Evolutionary conservation across 2,329 filamentous ascomycete genomes (phyloP).

Genomic region (Hypoxylon sp.): DNA sequence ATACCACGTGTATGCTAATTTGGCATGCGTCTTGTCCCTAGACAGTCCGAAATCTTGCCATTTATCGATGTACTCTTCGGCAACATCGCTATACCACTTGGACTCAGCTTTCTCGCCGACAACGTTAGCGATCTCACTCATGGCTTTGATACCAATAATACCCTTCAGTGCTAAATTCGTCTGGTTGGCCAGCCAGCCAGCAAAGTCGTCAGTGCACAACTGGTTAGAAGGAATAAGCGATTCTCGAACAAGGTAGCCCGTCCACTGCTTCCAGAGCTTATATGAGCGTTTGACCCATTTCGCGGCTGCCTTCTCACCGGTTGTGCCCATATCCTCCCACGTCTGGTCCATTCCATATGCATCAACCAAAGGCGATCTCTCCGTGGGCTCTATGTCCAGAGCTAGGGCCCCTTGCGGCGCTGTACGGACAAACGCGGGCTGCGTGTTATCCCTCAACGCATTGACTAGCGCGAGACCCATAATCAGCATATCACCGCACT

Average conservation of each 20-base stretch:
- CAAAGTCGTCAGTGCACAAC: constrained; percentile 82
- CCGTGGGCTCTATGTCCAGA: constrained; percentile 31
- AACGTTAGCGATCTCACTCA: constrained; percentile 74
- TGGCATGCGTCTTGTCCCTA: constrained; percentile 77
- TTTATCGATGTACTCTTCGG: constrained; percentile 73
- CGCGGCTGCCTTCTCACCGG: constrained; percentile 55
- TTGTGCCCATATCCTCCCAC: constrained; percentile 65
- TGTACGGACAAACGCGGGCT: constrained; percentile 68
- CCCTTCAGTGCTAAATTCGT: constrained; percentile 82
- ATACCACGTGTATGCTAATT: constrained; percentile 83
- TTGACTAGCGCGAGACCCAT: constrained; percentile 84
- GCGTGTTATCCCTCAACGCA: constrained; percentile 72
- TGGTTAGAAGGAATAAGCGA: constrained; percentile 77
- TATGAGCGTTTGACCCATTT: constrained; percentile 67
- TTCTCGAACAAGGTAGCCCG: constrained; percentile 76
- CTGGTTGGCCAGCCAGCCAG: constrained; percentile 78
- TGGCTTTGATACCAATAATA: constrained; percentile 82
- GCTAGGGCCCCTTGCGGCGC: constrained; percentile 37
- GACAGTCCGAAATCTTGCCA: constrained; percentile 79
- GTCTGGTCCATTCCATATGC: constrained; percentile 66
- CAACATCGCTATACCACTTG: constrained; percentile 71
- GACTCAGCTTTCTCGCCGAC: constrained; percentile 69
- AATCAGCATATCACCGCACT: constrained; percentile 81
- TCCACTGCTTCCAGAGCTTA: constrained; percentile 80
- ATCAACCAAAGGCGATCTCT: constrained; percentile 42